These are phyloP conservation scores for Talaromyces piceae DNA, from an alignment of 2,329 filamentous ascomycete genomes.

Conservation along the genomic window DNA sequence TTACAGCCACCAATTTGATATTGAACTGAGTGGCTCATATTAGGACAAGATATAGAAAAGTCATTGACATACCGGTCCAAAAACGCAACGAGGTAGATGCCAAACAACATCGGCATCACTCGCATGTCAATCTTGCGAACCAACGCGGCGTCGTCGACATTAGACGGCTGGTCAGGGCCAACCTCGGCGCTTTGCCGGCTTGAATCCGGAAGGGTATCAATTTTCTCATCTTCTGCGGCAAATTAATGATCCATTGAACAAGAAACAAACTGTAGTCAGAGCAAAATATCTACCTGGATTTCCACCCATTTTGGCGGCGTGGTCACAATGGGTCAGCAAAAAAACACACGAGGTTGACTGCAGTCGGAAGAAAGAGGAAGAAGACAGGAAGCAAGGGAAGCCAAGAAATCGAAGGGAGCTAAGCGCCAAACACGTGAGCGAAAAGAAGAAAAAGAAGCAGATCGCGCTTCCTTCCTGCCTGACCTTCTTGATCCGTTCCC, in stretches of 20 bases:
- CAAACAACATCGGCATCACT: constrained; percentile 16
- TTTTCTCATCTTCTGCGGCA: background rate
- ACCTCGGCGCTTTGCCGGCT: constrained; percentile 2
- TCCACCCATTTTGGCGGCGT: background rate
- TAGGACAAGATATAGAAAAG: no score
- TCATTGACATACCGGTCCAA: constrained; percentile 14
- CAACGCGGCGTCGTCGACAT: constrained; percentile 14
- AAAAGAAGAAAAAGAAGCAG: background rate
- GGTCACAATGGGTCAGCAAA: background rate
- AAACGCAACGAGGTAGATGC: constrained; percentile 15
- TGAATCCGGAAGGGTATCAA: background rate
- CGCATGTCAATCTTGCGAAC: constrained; percentile 16
- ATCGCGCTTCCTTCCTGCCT: background rate
- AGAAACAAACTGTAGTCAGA: background rate
- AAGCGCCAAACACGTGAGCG: background rate
- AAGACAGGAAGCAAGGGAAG: background rate
- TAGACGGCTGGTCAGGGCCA: background rate
- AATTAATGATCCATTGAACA: background rate
- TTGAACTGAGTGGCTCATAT: no score
- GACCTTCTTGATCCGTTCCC: no score
- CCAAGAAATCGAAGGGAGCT: background rate
- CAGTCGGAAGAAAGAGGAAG: background rate
- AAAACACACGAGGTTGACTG: background rate
- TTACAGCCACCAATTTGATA: no score
- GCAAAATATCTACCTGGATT: background rate